Evolutionary conservation across 2,329 filamentous ascomycete species (phyloP), one percentile per base, ranked within the genome.

Genomic region (Arthrobotrys pseudoclavata): DNA sequence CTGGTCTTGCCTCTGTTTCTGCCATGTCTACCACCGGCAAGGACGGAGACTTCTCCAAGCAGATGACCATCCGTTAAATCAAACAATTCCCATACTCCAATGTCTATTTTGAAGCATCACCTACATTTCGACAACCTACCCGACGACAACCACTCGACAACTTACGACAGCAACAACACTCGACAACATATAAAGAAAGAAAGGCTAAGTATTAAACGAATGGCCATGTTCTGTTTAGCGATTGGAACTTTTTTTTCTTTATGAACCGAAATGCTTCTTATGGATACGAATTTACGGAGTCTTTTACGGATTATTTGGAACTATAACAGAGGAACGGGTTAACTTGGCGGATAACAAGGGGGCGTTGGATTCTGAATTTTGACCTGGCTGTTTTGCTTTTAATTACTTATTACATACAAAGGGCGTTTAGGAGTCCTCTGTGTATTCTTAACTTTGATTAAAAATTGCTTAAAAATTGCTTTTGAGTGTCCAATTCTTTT

Each of bases 11-110:
- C n/a, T 66, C 66, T 15, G 72, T 76, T 53, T 61, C 55, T 24
- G 72, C 72, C 42, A 76, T 76, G 72, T 83, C 87, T 34, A 87
- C 90, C 68, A 88, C 89, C 77, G 87, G 88, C 81, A 88, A 90
- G 74, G 90, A 90, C 79, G 87, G 91, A 76, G 91, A 91, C 61
- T 91, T 95, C 88, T 90, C 90, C 83, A 97, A 97, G 90, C 93
- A 95, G 85, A 97, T 97, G 92, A 97, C 94, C 53, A 95, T 95
- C 83, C 91, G 92, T 83, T 96, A 89, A 88, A 70, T 40, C 81
- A 15, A 42, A 18, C 20, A n/a, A 52, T 40, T 66, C n/a, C 47
- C 37, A 60, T 45, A 69, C 18, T 31, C 15, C 20, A 60, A 63
- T 74, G 60, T 74, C 53, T 52, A 57, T 62, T 61, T 63, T 61